Base-by-base conservation (phyloP, 1,284 basidiomycete genomes). In the Leccinum huronense region DNA sequence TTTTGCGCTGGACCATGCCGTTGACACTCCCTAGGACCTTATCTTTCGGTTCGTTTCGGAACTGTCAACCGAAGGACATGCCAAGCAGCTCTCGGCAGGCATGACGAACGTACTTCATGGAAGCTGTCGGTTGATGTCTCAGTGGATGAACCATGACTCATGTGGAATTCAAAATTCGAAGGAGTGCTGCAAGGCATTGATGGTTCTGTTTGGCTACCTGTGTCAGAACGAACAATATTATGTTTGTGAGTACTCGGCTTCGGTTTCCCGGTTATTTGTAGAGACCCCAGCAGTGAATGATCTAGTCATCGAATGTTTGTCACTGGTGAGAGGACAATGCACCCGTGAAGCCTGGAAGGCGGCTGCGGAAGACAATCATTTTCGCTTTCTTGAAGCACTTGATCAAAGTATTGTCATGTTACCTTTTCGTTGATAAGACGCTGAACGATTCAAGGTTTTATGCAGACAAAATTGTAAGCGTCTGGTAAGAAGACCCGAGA, bases 251-350 rank as follows among this genome's bases (percentile, higher is more conserved):
- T 68, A n/a, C 31, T 54, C 27, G 1, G 36, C 23, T 23, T 56
- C 31, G 10, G 33, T 30, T 57, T 63, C 27, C 11, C 5, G n/a
- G 36, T 58, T 33, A 1, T n/a, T 38, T 36, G 31, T 55, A 42
- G 48, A 57, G 62, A 51, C 58, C 59, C 9, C 30, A 30, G 31
- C 61, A 85, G 84, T 78, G 38, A 80, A 76, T 60, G 79, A 80
- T 36, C 59, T 76, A 2, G 70, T 84, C 23, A 64, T 86, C 13
- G 81, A 82, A 67, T 75, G 65, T 3, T 64, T 81, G 16, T 68
- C 70, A 23, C 65, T 62, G 11, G 66, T 72, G 59, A 58, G 27
- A 13, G 58, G 33, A 16, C 57, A 65, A 36, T 73, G 63, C 61
- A 45, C 48, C 8, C 60, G 65, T 23, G 63, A 72, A n/a, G 72